These are phyloP conservation scores for Marchantia polymorpha DNA, from an alignment of 225 moss, liverwort and hornwort genomes.

Conservation along the genomic window DNA sequence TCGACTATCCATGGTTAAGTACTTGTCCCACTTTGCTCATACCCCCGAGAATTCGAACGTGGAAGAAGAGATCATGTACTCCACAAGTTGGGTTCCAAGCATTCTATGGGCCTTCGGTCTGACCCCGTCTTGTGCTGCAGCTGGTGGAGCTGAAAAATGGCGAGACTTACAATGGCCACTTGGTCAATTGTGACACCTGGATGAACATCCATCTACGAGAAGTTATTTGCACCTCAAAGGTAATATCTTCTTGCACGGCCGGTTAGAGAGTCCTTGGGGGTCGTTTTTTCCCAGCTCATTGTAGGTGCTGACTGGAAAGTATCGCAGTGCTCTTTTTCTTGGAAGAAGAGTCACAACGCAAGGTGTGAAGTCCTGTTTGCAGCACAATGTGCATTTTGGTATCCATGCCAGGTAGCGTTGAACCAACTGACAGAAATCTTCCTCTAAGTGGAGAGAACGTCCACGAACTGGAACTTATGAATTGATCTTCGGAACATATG, in stretches of 20 bases:
- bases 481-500: too few species aligned
- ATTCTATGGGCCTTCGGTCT: neutral
- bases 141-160: slow-evolving; percentile 96
- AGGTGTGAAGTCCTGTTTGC: too few species aligned
- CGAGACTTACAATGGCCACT: slow-evolving; percentile 89
- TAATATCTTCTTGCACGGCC: slow-evolving; percentile 15
- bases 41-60: neutral
- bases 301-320: too few species aligned
- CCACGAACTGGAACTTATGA: too few species aligned
- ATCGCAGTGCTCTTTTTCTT: too few species aligned
- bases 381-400: too few species aligned
- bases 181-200: slow-evolving; percentile 94
- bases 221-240: slow-evolving; percentile 97
- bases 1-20: neutral
- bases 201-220: slow-evolving; percentile 99
- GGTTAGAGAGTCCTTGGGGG: neutral
- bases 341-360: too few species aligned
- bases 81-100: neutral
- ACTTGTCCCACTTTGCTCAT: too few species aligned
- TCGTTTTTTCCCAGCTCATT: too few species aligned
- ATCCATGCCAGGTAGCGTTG: too few species aligned
- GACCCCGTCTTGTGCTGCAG: slow-evolving; percentile 34
- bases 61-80: neutral
- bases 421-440: too few species aligned
- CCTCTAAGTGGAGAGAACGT: too few species aligned